Evolutionary conservation across 2,329 filamentous ascomycete genomes (phyloP).

Genomic region (Sporothrix sp.): DNA sequence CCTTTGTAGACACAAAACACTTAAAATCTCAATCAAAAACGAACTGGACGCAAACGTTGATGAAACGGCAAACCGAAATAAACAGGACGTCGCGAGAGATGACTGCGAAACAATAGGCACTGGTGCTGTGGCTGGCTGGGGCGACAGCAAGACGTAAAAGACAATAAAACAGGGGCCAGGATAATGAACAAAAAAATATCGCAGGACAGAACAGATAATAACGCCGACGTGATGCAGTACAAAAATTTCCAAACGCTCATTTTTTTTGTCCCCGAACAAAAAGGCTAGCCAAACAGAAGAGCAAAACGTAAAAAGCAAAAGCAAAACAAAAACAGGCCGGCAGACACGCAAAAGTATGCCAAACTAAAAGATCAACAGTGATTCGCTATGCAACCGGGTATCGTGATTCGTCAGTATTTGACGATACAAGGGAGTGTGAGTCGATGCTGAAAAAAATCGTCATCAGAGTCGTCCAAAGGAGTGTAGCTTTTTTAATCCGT

Average conservation of each 20-base stretch:
- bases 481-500: constrained; percentile 26
- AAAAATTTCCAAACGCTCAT: constrained; percentile 7
- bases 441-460: constrained; percentile 27
- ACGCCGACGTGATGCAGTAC: constrained; percentile 17
- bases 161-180: neutral
- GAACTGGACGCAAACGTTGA: neutral
- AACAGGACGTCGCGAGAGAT: too few species aligned
- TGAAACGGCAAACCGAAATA: neutral
- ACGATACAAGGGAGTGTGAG: constrained; percentile 37
- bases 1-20: neutral
- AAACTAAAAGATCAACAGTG: constrained; percentile 10
- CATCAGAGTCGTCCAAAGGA: constrained; percentile 23
- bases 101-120: too few species aligned
- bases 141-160: neutral
- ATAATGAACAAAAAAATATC: neutral
- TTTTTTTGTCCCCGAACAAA: neutral
- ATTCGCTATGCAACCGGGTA: constrained; percentile 44
- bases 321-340: neutral
- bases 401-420: constrained; percentile 28
- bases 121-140: too few species aligned
- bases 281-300: constrained; percentile 6
- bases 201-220: constrained; percentile 3
- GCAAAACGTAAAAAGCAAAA: neutral
- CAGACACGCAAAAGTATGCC: neutral
- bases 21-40: neutral